Conservation (phyloP, 2,329 filamentous ascomycete species). For the Paramyrothecium roridum region DNA sequence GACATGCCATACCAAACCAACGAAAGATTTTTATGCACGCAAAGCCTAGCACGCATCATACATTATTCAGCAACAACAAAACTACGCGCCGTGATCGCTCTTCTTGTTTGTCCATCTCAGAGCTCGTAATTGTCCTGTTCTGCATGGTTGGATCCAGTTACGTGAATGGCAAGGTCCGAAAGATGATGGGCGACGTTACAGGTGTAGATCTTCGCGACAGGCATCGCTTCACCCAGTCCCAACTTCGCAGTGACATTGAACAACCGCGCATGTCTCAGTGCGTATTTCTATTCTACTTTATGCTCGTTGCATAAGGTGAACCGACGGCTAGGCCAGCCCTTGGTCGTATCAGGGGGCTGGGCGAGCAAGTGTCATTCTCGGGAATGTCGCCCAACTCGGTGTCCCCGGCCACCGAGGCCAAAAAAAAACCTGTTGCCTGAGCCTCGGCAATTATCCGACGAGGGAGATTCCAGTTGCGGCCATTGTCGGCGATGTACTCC, state of each 20-base stretch:
- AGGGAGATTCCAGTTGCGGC: not conserved
- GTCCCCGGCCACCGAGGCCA: not conserved
- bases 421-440: not conserved
- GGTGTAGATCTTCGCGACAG: too few species aligned
- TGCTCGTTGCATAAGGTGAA: not conserved
- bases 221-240: too few species aligned
- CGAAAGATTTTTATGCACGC: not conserved
- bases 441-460: slow-evolving; percentile 1
- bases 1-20: not conserved
- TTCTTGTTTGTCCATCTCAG: too few species aligned
- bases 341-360: not conserved
- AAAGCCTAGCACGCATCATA: not conserved
- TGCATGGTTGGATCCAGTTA: too few species aligned
- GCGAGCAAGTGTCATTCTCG: not conserved
- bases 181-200: too few species aligned
- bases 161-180: too few species aligned
- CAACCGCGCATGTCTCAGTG: too few species aligned
- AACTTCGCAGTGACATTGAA: too few species aligned
- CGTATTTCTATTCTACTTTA: not conserved
- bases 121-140: too few species aligned
- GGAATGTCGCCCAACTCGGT: slow-evolving; percentile 2
- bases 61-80: too few species aligned
- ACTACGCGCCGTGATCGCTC: too few species aligned
- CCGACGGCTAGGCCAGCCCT: not conserved
- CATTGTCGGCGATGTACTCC: not conserved